Evolutionary conservation across 768 basidiomycete genomes (phyloP), one percentile per base, ranked within the genome.

Genomic region (Rubroboletus pulcherrimus): DNA sequence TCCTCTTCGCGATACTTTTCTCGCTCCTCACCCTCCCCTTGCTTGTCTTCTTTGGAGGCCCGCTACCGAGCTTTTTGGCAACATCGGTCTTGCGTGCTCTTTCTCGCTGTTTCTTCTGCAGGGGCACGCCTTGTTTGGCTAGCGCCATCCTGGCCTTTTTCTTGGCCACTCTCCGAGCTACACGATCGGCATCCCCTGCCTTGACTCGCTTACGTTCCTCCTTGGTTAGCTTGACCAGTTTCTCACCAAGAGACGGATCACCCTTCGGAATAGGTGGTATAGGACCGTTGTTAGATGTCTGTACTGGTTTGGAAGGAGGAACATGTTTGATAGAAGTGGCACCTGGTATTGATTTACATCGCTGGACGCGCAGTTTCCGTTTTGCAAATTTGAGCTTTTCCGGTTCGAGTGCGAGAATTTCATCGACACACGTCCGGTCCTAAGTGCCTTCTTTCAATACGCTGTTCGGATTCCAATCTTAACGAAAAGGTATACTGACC

Each of bases 401-500:
- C 17, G 81, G 76, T 44, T 92, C 87, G 17, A 98, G 73, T 0
- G 91, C 91, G 35, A 99, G 77, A 42, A 98, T 71, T 73, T 98
- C 93, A 68, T 99, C 96, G 0, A 97, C 92, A 67, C 91, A 93
- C 69, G 86, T 85, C 1, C 86, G 85, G 61, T 97, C 93, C 95
- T 98, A 61, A 8, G 35, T 4, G 43, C 17, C 17, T 8, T 6
- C 1, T 24, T 30, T 62, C 54, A 59, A 37, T 38, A 21, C 15
- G 26, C 33, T 48, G 15, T 41, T 43, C 40, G 5, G 38, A 37
- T 15, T 7, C 4, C 17, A 17, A 49, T 44, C 29, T 45, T 3
- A 17, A 40, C 4, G 26, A 46, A 54, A 30, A 30, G 19, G 34
- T 0, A n/a, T 24, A 57, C 58, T 43, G 45, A 96, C 96, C 53